Percentiles rank a stretch among this genome's conserved stretches.
These are phyloP conservation scores for Neurospora terricola DNA, from an alignment of 495 filamentous ascomycete species.

Conservation along the genomic window DNA sequence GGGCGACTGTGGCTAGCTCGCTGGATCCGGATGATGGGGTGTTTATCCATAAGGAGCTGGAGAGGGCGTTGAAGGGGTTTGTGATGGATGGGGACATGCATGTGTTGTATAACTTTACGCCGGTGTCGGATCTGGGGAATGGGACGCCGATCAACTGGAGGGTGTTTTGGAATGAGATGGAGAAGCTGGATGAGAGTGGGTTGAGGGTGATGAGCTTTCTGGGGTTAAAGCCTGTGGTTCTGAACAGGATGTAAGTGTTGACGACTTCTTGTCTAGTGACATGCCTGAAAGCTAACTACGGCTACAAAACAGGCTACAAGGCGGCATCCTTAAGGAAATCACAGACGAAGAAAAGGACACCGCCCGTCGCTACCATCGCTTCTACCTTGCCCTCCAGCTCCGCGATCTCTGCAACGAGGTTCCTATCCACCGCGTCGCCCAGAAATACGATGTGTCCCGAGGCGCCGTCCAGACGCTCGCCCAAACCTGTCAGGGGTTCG, in stretches of 20 bases:
- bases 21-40: constrained; percentile 69
- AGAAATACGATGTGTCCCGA: constrained; percentile 58
- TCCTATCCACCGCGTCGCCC: constrained; percentile 58
- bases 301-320: constrained; percentile 48
- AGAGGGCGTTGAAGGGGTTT: constrained; percentile 58
- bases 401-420: constrained; percentile 74
- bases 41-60: constrained; percentile 62
- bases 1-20: constrained; percentile 63
- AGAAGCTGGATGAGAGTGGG: constrained; percentile 59
- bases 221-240: constrained; percentile 55
- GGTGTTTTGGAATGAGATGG: constrained; percentile 60
- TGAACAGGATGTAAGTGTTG: constrained; percentile 57
- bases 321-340: constrained; percentile 55
- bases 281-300: constrained; percentile 16
- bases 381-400: constrained; percentile 72
- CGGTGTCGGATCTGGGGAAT: constrained; percentile 43
- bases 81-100: constrained; percentile 84
- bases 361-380: constrained; percentile 60
- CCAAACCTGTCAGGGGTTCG: constrained; percentile 70
- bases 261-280: neutral
- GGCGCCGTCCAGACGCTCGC: constrained; percentile 64
- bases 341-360: constrained; percentile 49
- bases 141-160: constrained; percentile 56
- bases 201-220: constrained; percentile 59
- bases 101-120: constrained; percentile 72